Percentiles rank a stretch among this genome's conserved stretches.
Evolutionary conservation across 176 grass and related monocot genomes (phyloP).

Genomic region (Oryza glaberrima): DNA sequence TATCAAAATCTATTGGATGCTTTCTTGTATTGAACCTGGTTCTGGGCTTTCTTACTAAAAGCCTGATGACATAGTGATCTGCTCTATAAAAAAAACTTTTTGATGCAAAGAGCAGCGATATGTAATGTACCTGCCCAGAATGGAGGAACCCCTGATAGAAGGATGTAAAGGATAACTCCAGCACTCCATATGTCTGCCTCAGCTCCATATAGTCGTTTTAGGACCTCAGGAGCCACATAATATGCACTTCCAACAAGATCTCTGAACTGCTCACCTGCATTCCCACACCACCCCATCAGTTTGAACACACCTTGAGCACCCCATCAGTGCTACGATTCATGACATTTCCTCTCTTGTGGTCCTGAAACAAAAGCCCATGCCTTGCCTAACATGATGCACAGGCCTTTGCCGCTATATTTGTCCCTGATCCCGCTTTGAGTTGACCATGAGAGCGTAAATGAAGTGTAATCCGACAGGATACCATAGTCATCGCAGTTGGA

Average conservation of each 20-base stretch:
- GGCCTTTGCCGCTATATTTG: background rate
- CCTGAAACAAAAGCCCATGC: background rate
- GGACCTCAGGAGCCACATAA: constrained; percentile 87
- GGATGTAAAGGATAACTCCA: constrained; percentile 94
- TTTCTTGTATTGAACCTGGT: too few species aligned
- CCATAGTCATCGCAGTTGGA: background rate
- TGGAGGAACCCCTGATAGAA: constrained; percentile 91
- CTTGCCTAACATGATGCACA: background rate
- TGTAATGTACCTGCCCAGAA: constrained; percentile 77
- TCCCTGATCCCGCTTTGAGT: background rate
- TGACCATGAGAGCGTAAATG: background rate
- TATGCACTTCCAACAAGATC: constrained; percentile 92
- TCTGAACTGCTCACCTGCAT: constrained; percentile 77
- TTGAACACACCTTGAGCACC: background rate
- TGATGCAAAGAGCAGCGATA: background rate
- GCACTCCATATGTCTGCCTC: constrained; percentile 96
- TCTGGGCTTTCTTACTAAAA: too few species aligned
- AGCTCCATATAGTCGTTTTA: constrained; percentile 70
- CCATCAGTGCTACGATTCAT: background rate
- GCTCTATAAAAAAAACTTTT: background rate
- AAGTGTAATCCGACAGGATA: background rate
- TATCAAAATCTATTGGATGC: background rate
- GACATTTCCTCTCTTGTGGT: background rate
- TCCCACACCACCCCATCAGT: background rate
- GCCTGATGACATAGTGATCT: too few species aligned